Evolutionary conservation across 139 green algal genomes (phyloP).

Genomic region (Volvox reticuliferus): DNA sequence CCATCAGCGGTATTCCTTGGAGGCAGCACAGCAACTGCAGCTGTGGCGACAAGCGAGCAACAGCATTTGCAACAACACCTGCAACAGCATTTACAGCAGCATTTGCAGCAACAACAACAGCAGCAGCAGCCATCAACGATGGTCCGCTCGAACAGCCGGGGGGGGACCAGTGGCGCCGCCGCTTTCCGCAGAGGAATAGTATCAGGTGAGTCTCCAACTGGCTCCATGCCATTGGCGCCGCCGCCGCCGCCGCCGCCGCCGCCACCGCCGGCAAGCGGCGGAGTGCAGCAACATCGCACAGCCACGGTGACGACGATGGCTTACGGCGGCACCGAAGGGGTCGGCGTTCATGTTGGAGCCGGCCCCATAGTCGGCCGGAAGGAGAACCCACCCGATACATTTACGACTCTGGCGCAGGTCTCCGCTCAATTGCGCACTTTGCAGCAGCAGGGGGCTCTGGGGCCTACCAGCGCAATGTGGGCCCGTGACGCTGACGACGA

Average conservation of each 20-base stretch:
- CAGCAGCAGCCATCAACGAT: background rate
- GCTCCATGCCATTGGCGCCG: no score
- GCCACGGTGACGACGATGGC: background rate
- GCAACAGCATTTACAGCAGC: background rate
- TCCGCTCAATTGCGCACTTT: background rate
- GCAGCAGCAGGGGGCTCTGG: constrained; percentile 25
- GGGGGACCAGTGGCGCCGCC: background rate
- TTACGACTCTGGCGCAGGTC: background rate
- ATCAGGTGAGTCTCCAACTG: background rate
- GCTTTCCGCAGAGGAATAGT: background rate
- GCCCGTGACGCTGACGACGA: constrained; percentile 2
- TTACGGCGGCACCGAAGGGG: background rate
- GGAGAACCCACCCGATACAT: background rate
- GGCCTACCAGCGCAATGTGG: background rate
- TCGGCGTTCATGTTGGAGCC: background rate
- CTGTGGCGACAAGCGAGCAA: background rate
- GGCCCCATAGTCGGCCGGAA: background rate
- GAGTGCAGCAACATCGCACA: background rate
- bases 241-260: no score
- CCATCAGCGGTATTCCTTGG: background rate
- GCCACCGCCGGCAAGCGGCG: background rate
- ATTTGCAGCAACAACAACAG: background rate
- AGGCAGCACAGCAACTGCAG: background rate
- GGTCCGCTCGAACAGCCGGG: background rate
- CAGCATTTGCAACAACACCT: background rate